Base-by-base conservation (phyloP, 1,139 yeast genomes). In the Sporopachydermia cereana region DNA sequence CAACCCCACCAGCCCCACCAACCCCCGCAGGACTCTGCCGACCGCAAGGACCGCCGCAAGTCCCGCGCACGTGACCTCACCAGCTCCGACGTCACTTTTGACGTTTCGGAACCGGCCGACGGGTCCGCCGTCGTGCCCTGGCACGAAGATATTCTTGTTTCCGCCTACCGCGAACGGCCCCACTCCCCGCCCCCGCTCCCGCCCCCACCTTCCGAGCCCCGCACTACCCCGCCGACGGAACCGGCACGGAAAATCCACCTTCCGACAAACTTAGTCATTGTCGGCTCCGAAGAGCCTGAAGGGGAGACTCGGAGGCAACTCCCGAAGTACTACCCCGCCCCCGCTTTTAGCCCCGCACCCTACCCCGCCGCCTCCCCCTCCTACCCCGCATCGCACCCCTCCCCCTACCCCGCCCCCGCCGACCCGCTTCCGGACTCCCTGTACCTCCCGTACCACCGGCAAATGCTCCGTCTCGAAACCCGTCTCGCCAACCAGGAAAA, bases 401-500 rank as follows among this genome's bases (percentile, higher is more conserved):
- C 29, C 29, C 14, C 29, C 7, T 7, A 7, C 29, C 7, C 29
- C 7, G 7, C 29, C 14, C 14, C 29, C 7, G 29, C 29, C 39
- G 83, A 78, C 50, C 68, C 71, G 2, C 60, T 82, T 17, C 52
- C 59, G 0, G 83, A 78, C 48, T 62, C 61, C 0, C 42, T 63
- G 1, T 83, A 70, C 54, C 57, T 57, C 2, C 53, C 64, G 0
- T 79, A 77, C 53, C 89, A 82, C 57, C 68, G 71, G 41, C 66
- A 72, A 42, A 79, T 81, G 84, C 75, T 72, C 49, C 75, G 77
- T 46, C 82, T 79, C 48, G 94, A 84, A 56, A 71, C 71, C 46
- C 68, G 75, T 36, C 76, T 80, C 75, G 69, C 75, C 31, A 73
- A 72, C 49, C 66, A 71, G 21, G 94, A 84, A 54, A 60, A 76